These are phyloP conservation scores for Marasmius sp. DNA, from an alignment of 1,284 basidiomycete genomes.

Conservation along the genomic window DNA sequence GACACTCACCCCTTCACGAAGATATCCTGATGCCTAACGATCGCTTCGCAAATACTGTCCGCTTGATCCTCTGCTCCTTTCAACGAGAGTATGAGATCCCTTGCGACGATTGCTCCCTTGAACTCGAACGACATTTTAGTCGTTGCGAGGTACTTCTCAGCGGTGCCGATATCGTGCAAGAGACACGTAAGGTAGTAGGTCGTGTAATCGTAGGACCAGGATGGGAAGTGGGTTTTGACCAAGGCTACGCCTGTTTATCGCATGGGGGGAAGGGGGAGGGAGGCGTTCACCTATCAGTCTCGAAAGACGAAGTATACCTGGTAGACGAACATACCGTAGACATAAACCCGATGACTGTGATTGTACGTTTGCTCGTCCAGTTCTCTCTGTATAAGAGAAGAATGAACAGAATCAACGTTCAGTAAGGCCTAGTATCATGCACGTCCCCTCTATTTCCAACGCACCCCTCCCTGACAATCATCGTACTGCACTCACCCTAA, in stretches of 20 bases:
- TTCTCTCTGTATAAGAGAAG: slow-evolving; percentile 33
- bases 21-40: slow-evolving; percentile 60
- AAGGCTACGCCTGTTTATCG: slow-evolving; percentile 41
- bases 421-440: neutral
- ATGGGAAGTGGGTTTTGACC: slow-evolving; percentile 47
- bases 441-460: neutral
- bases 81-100: slow-evolving; percentile 45
- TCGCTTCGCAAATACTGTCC: slow-evolving; percentile 56
- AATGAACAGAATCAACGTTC: neutral
- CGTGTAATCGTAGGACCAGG: slow-evolving; percentile 46
- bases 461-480: neutral
- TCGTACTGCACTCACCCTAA: slow-evolving; percentile 28
- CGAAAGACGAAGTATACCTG: neutral
- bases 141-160: slow-evolving; percentile 46
- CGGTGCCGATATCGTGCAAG: slow-evolving; percentile 57
- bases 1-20: slow-evolving; percentile 47
- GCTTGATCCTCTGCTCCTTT: slow-evolving; percentile 52
- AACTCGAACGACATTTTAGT: slow-evolving; percentile 63
- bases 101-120: slow-evolving; percentile 55
- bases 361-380: slow-evolving; percentile 50
- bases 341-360: slow-evolving; percentile 51
- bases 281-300: neutral
- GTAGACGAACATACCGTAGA: slow-evolving; percentile 36
- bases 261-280: neutral
- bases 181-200: slow-evolving; percentile 55